Evolutionary conservation across 148 eudicot species (phyloP), one percentile per base, ranked within the genome.

Genomic region (Amaranthus palmeri): DNA sequence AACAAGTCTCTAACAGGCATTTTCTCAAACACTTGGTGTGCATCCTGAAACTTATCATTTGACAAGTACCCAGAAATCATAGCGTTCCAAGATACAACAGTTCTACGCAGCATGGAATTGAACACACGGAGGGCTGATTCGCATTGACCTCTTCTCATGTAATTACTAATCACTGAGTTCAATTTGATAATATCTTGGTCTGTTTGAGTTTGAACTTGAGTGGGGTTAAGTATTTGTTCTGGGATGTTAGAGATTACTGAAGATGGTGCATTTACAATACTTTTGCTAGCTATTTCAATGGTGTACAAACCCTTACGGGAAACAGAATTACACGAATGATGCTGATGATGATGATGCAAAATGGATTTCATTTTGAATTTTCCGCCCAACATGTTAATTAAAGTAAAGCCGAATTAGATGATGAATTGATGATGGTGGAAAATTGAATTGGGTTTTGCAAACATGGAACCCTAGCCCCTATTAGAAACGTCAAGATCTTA

Each of bases 91-190:
- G 88, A 83, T 53, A 85, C 88, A 0, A 76, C 60, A 55, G 48
- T 81, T n/a, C 75, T 76, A 50, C 73, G 63, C 6, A 79, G 76
- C 88, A 85, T 85, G 44, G 76, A 48, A 47, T 76, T 52, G 81
- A 85, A 85, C 44, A 85, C 48, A 0, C 66, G 72, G 55, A 78
- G 56, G 36, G 88, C 88, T 13, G 68, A 73, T 8, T 74, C 71
- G 67, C 69, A 72, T n/a, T 72, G 76, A 67, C 88, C 88, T 55
- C 73, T 85, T 54, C 85, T 81, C 88, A 85, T 85, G 78, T 85
- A 73, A 57, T 70, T 79, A 41, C 85, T 76, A 44, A 85, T 85
- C 5, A 70, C 58, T 8, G 71, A 72, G 81, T 85, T 85, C 75
- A 81, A 81, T 83, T 81, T 83, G 40, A 83, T 70, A 50, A 81